Conservation (phyloP, 768 basidiomycete genomes). For the Amanita subjunquillea region DNA sequence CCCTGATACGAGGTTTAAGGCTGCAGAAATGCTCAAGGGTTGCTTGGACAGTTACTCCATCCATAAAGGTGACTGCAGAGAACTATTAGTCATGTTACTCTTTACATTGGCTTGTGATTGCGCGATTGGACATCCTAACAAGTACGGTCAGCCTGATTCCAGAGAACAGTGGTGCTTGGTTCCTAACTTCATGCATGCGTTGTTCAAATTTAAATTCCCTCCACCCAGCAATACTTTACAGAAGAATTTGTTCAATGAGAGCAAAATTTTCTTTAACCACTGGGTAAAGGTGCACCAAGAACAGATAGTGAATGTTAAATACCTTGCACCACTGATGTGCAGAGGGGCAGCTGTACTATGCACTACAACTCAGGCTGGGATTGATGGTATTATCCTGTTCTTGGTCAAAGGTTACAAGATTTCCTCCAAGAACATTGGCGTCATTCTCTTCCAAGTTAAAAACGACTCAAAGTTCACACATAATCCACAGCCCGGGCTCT, state of each 20-base stretch:
- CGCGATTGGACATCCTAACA: slow-evolving; percentile 6
- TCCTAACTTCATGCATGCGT: background rate
- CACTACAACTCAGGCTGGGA: background rate
- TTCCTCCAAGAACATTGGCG: background rate
- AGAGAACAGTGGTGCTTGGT: background rate
- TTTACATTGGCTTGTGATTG: slow-evolving; percentile 13
- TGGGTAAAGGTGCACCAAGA: slow-evolving; percentile 19
- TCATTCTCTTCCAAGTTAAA: background rate
- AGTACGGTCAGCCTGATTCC: background rate
- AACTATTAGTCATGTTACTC: slow-evolving; percentile 11
- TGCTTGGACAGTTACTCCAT: slow-evolving; percentile 8
- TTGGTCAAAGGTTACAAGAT: background rate
- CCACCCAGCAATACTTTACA: slow-evolving; percentile 10
- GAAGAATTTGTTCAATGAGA: slow-evolving; percentile 9
- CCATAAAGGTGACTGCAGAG: slow-evolving; percentile 14
- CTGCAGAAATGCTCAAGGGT: background rate
- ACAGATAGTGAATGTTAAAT: slow-evolving; percentile 11
- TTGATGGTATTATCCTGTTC: background rate
- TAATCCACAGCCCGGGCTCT: background rate
- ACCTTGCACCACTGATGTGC: slow-evolving; percentile 5
- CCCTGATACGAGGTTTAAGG: background rate
- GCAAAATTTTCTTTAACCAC: slow-evolving; percentile 20
- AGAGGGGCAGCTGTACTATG: background rate
- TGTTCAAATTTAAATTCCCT: slow-evolving; percentile 8
- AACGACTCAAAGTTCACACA: slow-evolving; percentile 7